Evolutionary conservation across 1,284 basidiomycete species (phyloP).

Genomic region (Trametes hirsuta): DNA sequence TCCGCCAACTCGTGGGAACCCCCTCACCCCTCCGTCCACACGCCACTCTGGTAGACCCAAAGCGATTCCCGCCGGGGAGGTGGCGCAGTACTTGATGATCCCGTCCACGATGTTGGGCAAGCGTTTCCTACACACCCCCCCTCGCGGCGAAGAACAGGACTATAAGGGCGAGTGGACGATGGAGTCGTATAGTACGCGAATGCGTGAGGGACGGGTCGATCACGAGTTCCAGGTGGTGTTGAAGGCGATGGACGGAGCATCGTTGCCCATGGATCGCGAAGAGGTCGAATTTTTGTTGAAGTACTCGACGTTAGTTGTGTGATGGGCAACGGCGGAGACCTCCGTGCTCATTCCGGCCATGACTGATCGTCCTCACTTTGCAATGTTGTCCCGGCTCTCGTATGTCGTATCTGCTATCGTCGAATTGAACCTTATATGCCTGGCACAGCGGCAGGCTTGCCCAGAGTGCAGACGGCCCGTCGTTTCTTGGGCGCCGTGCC

Average conservation of each 20-base stretch:
- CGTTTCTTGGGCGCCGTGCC: too few species aligned
- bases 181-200: constrained; percentile 9
- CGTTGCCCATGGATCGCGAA: constrained; percentile 4
- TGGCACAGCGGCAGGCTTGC: too few species aligned
- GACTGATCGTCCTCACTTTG: too few species aligned
- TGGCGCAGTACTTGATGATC: background rate
- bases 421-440: too few species aligned
- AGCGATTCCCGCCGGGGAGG: background rate
- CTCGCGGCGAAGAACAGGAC: constrained; percentile 3
- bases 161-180: constrained; percentile 9
- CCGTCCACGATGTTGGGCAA: constrained; percentile 4
- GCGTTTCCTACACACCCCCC: constrained; percentile 7
- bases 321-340: background rate
- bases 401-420: too few species aligned
- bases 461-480: too few species aligned
- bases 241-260: background rate
- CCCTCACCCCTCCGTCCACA: background rate
- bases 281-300: constrained; percentile 2
- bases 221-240: constrained; percentile 6
- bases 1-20: background rate
- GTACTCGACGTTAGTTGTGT: background rate
- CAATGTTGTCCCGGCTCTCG: too few species aligned
- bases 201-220: constrained; percentile 2
- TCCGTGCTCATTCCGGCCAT: too few species aligned
- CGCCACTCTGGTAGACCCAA: background rate